Evolutionary conservation across 1,284 basidiomycete genomes (phyloP), one percentile per base, ranked within the genome.

Genomic region (Trichosporon inkin): DNA sequence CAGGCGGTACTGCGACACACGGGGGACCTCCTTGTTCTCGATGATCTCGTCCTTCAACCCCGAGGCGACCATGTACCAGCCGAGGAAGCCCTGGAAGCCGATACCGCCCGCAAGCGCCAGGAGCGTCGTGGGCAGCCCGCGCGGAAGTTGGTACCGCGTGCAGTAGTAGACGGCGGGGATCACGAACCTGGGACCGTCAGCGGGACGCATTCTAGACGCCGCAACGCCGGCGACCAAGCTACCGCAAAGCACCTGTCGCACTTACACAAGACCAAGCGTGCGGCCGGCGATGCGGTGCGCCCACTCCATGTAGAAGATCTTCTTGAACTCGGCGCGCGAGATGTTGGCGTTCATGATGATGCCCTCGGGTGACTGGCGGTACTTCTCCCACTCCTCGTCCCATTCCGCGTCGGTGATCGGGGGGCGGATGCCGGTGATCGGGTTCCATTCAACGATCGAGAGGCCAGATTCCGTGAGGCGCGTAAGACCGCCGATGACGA

Each of bases 31-130:
- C 14, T 90, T 89, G 17, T 83, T 88, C 11, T 86, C 84, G 79
- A 96, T 82, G 60, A 92, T 81, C 17, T 88, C 84, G 60, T 91
- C 85, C 68, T 92, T 89, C 11, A 99, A 82, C 1, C 96, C 96
- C 10, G 92, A 95, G 74, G 96, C 90, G 63, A 99, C 96, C 96
- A 99, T 99, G 82, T 96, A 96, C 96, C 96, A 99, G 28, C 96
- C 96, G 19, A 99, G 82, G 16, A 85, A 84, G 39, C 96, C 96
- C 77, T 99, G 79, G 35, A 86, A 86, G 22, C 91, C 94, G 56
- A 98, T 88, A 51, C 96, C 85, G 0, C 85, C 75, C 0, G 87
- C 88, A 64, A 97, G 83, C 1, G 84, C 86, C 13, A 84, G 77
- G 28, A 96, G 83, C 65, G 85, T 86, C 28, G 79, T 76, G 1